Evolutionary conservation across 2,329 filamentous ascomycete species (phyloP), one percentile per base, ranked within the genome.

Genomic region (Ophiostoma quercus): DNA sequence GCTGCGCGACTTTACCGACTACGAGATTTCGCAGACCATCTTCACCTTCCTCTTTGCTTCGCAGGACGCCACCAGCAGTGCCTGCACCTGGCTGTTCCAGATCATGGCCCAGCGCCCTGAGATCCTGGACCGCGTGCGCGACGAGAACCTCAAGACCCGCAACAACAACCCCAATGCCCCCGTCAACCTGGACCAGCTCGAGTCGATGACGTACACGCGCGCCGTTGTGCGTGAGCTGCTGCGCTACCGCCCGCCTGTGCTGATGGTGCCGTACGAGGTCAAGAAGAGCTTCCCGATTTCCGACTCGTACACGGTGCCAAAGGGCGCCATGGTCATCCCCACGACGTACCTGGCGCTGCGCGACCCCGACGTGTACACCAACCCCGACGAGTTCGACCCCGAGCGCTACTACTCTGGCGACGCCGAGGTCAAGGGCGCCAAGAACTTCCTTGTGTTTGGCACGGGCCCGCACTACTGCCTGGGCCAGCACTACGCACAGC

Each of bases 31-130:
- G 70, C 92, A 95, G 84, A 97, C 94, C 32, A 79, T 98, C 77
- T 97, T 97, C 82, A 96, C 94, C 67, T 97, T 98, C 84, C 85
- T 98, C 72, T 98, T 98, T 80, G 94, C 95, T 72, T 97, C 94
- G 3, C 95, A 98, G 81, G 95, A 99, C 79, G 95, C 95, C 74
- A 97, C 95, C 73, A 95, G 91, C 81, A 96, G 92, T 76, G 94
- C 95, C 72, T 88, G 87, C 76, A 97, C 94, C 68, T 98, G 95
- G 93, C 82, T 98, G 73, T 97, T 97, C 85, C 95, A 99, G 82
- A 87, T 92, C 76, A 89, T 92, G 83, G 94, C 95, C 66, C 92
- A 98, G 81, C 90, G 93, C 73, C 94, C 94, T n/a, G 94, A 98
- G 71, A 85, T 96, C 69, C 85, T 98, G 69, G 91, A 94, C 77